Base-by-base conservation (phyloP, 805 yeast species). In the Candida krabiensis region DNA sequence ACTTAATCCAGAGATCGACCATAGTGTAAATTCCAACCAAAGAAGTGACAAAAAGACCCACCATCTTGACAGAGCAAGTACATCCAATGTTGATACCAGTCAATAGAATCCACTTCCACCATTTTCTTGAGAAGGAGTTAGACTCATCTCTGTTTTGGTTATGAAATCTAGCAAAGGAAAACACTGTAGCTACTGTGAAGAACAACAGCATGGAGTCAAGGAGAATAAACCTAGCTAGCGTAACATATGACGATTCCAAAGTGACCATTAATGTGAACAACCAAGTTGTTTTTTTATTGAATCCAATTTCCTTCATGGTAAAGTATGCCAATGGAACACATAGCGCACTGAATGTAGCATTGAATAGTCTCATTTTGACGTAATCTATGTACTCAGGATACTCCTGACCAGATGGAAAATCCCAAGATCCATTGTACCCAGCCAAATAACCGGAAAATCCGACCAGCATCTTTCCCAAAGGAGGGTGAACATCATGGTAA, bases 51-150 rank as follows among this genome's bases (percentile, higher is more conserved):
- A 93, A 87, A 40, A 91, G 73, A 53, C 99, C 99, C 41, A 93
- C 98, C 96, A 90, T 88, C 66, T 93, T 93, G 41, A 89, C 95
- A 19, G 96, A 84, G 58, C 91, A 83, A 14, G 90, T 85, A 61
- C 93, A 86, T 28, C 99, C 98, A 54, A 93, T 79, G 31, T 79
- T 70, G 36, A 88, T 66, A 49, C 99, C 99, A 7, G 96, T 85
- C 41, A 85, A 66, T 17, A 83, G 52, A 36, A 93, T 65, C 96
- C 97, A 91, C 60, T 79, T 80, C 96, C 96, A 93, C 97, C 99
- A 91, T 56, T 78, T 75, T 55, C 80, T 69, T 9, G 85, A 58
- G 57, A 90, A 87, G 24, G 69, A 67, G 35, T 65, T 58, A 12
- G 56, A 47, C 28, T 71, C 71, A 28, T 70, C 63, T 40, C 53